Percentiles rank a stretch among this genome's conserved stretches.
Evolutionary conservation across 345 rosid genomes (phyloP).

Genomic region (Dipteronia dyeriana): DNA sequence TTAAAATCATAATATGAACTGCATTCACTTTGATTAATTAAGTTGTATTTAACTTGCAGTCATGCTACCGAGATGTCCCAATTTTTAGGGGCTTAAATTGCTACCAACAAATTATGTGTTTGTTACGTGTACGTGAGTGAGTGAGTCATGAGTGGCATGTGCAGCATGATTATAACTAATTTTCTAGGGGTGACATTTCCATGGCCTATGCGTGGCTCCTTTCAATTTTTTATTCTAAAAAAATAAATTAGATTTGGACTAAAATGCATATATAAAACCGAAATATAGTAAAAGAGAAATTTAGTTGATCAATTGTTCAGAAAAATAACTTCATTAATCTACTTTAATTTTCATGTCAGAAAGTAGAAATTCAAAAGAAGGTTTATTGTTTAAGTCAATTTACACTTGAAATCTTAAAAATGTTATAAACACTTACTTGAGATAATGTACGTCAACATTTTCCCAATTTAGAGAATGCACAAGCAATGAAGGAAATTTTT

Average conservation of each 20-base stretch:
- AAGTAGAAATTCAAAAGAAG: not conserved
- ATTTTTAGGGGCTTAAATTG: not conserved
- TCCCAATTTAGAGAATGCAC: too few relatives aligned
- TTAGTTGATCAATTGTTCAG: not conserved
- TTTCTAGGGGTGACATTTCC: not conserved
- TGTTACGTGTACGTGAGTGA: too few relatives aligned
- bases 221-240: not conserved
- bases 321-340: not conserved
- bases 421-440: too few relatives aligned
- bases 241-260: too few relatives aligned
- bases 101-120: not conserved
- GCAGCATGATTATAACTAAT: constrained; percentile 2
- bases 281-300: not conserved
- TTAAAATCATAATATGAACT: not conserved
- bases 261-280: not conserved
- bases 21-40: not conserved
- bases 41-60: not conserved
- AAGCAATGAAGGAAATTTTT: too few relatives aligned
- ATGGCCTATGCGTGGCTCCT: not conserved
- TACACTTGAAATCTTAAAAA: too few relatives aligned
- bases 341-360: not conserved
- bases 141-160: not conserved
- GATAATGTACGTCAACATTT: too few relatives aligned
- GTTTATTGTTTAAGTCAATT: too few relatives aligned
- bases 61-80: not conserved